Conservation (phyloP, 192 early-diverging fungal genomes). For the Pilaira anomala region DNA sequence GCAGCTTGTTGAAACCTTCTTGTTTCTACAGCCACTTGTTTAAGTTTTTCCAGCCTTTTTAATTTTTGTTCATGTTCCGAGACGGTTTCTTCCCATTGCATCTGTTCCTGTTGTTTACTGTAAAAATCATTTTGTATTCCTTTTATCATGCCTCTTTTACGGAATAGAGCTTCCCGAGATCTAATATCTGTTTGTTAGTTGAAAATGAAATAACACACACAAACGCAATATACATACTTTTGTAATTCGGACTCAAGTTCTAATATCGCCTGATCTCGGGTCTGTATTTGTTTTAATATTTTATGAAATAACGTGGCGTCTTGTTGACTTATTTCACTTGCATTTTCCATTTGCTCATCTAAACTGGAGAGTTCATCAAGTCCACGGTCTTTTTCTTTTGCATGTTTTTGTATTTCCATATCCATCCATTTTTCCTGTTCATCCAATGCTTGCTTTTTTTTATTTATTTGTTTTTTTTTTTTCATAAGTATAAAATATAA, state of each 20-base stretch:
- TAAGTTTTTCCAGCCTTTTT: not conserved
- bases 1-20: not conserved
- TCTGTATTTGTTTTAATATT: not conserved
- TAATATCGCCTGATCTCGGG: not conserved
- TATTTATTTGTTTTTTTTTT: not conserved
- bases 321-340: not conserved
- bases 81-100: not conserved
- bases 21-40: not conserved
- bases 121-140: not conserved
- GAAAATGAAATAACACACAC: too few species aligned
- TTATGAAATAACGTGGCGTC: not conserved
- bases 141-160: not conserved
- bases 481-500: too few species aligned
- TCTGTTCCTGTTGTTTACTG: not conserved
- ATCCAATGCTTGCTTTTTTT: slow-evolving; percentile 7
- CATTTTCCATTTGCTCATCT: slow-evolving; percentile 8
- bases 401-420: slow-evolving; percentile 4
- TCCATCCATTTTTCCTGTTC: not conserved
- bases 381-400: slow-evolving; percentile 13
- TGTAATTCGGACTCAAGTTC: not conserved
- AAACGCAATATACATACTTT: slow-evolving; percentile 10
- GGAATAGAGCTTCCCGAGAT: not conserved
- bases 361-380: not conserved
- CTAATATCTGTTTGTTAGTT: not conserved
- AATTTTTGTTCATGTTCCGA: not conserved